Percentiles rank a stretch among this genome's conserved stretches.
Conservation (phyloP, 1,284 basidiomycete genomes). For the Meira nashicola region DNA sequence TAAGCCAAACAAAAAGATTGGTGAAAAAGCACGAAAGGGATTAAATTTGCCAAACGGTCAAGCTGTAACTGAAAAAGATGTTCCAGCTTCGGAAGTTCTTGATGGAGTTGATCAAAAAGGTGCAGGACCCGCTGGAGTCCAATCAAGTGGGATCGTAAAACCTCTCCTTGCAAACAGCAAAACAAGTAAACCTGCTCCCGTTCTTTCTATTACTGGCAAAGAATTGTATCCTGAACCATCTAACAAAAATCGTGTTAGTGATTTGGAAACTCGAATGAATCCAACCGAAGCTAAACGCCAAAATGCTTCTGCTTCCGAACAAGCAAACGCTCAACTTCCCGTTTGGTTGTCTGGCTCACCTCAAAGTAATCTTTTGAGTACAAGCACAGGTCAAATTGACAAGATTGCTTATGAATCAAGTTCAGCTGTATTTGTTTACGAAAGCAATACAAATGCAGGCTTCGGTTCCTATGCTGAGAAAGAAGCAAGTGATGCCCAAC, state of each 20-base stretch:
- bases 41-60: conserved; percentile 7
- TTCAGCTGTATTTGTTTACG: conserved; percentile 50
- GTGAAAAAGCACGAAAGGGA: conserved; percentile 22
- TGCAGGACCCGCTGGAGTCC: conserved; percentile 21
- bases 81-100: conserved; percentile 28
- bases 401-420: conserved; percentile 42
- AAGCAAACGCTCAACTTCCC: conserved; percentile 10
- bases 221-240: conserved; percentile 27
- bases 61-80: conserved; percentile 11
- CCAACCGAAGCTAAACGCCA: conserved; percentile 31
- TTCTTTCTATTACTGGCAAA: conserved; percentile 8
- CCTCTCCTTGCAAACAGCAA: conserved; percentile 17
- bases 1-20: conserved; percentile 35
- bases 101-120: conserved; percentile 27
- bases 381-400: conserved; percentile 43
- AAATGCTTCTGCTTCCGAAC: conserved; percentile 21
- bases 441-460: conserved; percentile 42
- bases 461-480: conserved; percentile 45
- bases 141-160: conserved; percentile 20
- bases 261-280: conserved; percentile 32
- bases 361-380: conserved; percentile 20
- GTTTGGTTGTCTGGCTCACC: conserved; percentile 37
- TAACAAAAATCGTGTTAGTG: conserved; percentile 27
- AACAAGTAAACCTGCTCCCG: not conserved
- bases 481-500: conserved; percentile 25